These are phyloP conservation scores for Candida quercuum DNA, from an alignment of 805 yeast genomes.

Conservation along the genomic window DNA sequence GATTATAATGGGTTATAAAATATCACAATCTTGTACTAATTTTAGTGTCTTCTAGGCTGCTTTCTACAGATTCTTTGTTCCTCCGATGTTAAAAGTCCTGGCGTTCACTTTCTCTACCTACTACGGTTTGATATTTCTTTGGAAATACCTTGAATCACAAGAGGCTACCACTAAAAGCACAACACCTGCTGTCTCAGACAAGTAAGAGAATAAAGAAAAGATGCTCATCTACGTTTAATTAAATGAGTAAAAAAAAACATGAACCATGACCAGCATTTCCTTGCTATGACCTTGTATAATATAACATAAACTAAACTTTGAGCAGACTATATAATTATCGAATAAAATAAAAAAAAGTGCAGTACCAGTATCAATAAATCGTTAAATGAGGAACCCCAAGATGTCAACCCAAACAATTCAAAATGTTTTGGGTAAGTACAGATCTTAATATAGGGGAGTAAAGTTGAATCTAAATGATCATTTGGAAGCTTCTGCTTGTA, in stretches of 20 bases:
- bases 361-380: not conserved
- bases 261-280: constrained; percentile 23
- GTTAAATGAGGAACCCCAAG: not conserved
- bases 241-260: not conserved
- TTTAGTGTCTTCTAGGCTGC: constrained; percentile 17
- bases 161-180: not conserved
- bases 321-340: not conserved
- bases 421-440: not conserved
- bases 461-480: not conserved
- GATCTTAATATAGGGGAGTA: constrained; percentile 1
- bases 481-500: constrained; percentile 21
- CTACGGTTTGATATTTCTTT: constrained; percentile 37
- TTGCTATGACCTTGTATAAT: constrained; percentile 16
- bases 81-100: constrained; percentile 41
- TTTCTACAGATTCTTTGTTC: constrained; percentile 42
- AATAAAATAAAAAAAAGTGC: constrained; percentile 2
- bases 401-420: constrained; percentile 1
- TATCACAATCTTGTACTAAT: too few relatives aligned
- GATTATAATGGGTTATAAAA: too few relatives aligned
- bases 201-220: not conserved
- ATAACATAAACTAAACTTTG: not conserved
- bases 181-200: not conserved
- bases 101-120: constrained; percentile 40
- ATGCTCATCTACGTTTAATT: too few relatives aligned
- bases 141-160: constrained; percentile 37